Conservation (phyloP, 192 early-diverging fungal genomes). For the Ramicandelaber brevisporus region DNA sequence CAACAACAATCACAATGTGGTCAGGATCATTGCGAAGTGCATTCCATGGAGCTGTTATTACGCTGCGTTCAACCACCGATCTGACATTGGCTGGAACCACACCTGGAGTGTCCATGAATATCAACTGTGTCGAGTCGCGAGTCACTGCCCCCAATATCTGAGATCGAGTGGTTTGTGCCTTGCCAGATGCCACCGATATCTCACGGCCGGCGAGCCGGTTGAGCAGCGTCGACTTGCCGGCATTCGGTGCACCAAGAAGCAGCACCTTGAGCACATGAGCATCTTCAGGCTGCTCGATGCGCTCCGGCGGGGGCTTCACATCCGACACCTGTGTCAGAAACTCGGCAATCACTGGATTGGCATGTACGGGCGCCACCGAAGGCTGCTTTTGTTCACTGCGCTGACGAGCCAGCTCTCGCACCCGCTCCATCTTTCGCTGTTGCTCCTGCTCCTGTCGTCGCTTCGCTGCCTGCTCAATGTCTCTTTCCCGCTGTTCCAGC, state of each 20-base stretch:
- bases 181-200: constrained; percentile 38
- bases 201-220: constrained; percentile 26
- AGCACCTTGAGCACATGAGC: constrained; percentile 30
- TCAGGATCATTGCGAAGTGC: constrained; percentile 10
- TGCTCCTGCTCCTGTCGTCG: not conserved
- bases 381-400: constrained; percentile 3
- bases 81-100: constrained; percentile 11
- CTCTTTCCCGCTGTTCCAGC: not conserved
- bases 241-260: constrained; percentile 41
- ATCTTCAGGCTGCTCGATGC: constrained; percentile 27
- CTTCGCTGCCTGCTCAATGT: not conserved
- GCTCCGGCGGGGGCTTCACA: constrained; percentile 2
- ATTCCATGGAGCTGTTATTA: constrained; percentile 15
- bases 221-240: constrained; percentile 55
- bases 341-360: not conserved
- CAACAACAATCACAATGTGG: constrained; percentile 8
- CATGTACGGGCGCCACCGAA: not conserved
- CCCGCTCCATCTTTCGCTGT: not conserved
- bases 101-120: constrained; percentile 20
- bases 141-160: constrained; percentile 29
- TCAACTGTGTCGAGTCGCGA: constrained; percentile 28
- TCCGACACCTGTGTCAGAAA: not conserved
- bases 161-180: constrained; percentile 44
- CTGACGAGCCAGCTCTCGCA: constrained; percentile 2
- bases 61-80: constrained; percentile 8